phyloP scores from a whole-genome alignment of 2,329 filamentous ascomycete species.

The Monosporascus sp. region DNA sequence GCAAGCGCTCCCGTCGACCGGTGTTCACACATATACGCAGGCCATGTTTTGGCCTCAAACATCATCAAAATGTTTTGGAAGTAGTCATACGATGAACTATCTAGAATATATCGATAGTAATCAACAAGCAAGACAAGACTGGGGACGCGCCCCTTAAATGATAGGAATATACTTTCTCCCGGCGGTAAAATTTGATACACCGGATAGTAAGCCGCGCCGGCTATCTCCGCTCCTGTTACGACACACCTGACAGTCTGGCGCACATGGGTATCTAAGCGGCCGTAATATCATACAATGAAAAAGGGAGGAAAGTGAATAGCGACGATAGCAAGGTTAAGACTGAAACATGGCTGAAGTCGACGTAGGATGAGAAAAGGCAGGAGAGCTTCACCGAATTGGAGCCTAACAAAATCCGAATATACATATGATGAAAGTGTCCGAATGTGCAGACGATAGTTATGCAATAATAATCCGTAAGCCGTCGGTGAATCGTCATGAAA shows the following conservation, averaged over 20 bases:
- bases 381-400: too few species aligned
- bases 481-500: too few species aligned
- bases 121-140: background rate
- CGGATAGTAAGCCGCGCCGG: background rate
- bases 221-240: background rate
- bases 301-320: background rate
- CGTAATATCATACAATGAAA: conserved; percentile 4
- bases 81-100: background rate
- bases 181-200: background rate
- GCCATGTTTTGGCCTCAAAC: too few species aligned
- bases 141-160: background rate
- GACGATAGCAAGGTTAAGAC: background rate
- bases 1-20: too few species aligned
- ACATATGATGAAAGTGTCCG: too few species aligned
- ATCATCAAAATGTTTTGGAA: too few species aligned
- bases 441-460: too few species aligned
- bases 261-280: conserved; percentile 1
- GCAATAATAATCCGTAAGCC: too few species aligned
- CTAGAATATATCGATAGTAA: background rate
- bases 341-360: background rate
- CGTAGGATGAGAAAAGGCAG: background rate
- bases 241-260: background rate
- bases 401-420: too few species aligned
- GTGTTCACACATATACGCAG: too few species aligned
- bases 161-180: background rate